Base-by-base conservation (phyloP, 345 rosid genomes). In the Lepidium africanum region DNA sequence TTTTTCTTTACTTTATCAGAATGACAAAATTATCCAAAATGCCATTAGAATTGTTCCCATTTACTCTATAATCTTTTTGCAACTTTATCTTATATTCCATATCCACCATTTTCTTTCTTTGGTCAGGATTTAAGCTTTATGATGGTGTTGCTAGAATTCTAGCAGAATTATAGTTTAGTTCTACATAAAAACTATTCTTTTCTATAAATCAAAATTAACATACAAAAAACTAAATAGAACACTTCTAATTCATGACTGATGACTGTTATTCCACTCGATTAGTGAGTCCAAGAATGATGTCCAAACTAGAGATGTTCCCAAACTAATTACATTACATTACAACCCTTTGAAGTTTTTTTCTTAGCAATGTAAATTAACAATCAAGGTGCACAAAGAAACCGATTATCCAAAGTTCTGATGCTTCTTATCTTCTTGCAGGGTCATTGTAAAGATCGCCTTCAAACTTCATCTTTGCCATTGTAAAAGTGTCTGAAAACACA, bases 401-500 rank as follows among this genome's bases (percentile, higher is more conserved):
- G 16, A 27, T 15, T 39, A 46, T 27, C 4, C 23, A 1, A 49
- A n/a, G 10, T 37, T n/a, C 4, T 10, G 19, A 63, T 30, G 41
- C 32, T 17, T 47, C 19, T 3, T 15, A 46, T 46, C 15, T 35
- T 19, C 15, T 35, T 19, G 16, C 47, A 36, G 37, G 65, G 46
- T 55, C 65, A 10, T 4, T 16, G 65, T 56, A 36, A 55, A 46
- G 17, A 38, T n/a, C 7, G 52, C 11, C 56, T 30, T 74, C 63
- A 74, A 19, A 61, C 10, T 51, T 85, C 90, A 70, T 81, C 80
- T 63, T 66, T 76, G 65, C 97, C 97, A 0, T 71, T 64, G 76
- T 93, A 90, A 60, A 77, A 87, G 73, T 90, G 87, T 27, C 86
- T 84, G 77, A 90, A 93, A 57, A 85, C 86, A 52, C 94, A 84